phyloP scores from a whole-genome alignment of 306 rosid genomes.

The Psophocarpus tetragonolobus region DNA sequence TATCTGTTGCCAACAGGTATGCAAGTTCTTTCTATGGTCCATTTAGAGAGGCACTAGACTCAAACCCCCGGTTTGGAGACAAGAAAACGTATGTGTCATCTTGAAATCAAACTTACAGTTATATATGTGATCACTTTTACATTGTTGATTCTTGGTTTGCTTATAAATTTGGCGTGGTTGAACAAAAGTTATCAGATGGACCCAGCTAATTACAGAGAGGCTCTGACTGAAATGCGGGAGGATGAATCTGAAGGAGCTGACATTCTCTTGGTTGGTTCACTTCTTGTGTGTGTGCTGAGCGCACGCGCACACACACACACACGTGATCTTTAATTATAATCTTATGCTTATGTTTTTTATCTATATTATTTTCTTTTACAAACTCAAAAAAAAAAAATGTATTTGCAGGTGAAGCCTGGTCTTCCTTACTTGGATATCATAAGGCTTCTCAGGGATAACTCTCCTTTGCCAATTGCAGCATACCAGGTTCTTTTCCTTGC shows the following conservation, averaged over 20 bases:
- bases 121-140: neutral
- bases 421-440: slow-evolving; percentile 90
- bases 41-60: slow-evolving; percentile 92
- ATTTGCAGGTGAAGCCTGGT: slow-evolving; percentile 89
- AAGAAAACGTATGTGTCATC: slow-evolving; percentile 73
- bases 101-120: slow-evolving; percentile 4
- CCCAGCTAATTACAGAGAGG: slow-evolving; percentile 95
- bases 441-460: slow-evolving; percentile 81
- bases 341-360: neutral
- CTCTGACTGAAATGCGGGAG: slow-evolving; percentile 76
- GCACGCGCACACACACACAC: too few species aligned
- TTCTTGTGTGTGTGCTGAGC: neutral
- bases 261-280: slow-evolving; percentile 84
- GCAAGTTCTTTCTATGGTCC: slow-evolving; percentile 98
- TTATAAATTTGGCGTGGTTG: slow-evolving; percentile 37
- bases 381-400: slow-evolving; percentile 30
- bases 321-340: neutral
- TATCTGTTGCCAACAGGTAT: slow-evolving; percentile 57
- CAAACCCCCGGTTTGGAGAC: slow-evolving; percentile 97
- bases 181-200: slow-evolving; percentile 89
- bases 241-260: slow-evolving; percentile 98
- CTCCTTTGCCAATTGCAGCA: slow-evolving; percentile 90
- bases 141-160: slow-evolving; percentile 37
- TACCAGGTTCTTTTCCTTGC: slow-evolving; percentile 69
- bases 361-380: neutral